Conservation (phyloP, 1,139 yeast genomes). For the Williopsis jadinii region DNA sequence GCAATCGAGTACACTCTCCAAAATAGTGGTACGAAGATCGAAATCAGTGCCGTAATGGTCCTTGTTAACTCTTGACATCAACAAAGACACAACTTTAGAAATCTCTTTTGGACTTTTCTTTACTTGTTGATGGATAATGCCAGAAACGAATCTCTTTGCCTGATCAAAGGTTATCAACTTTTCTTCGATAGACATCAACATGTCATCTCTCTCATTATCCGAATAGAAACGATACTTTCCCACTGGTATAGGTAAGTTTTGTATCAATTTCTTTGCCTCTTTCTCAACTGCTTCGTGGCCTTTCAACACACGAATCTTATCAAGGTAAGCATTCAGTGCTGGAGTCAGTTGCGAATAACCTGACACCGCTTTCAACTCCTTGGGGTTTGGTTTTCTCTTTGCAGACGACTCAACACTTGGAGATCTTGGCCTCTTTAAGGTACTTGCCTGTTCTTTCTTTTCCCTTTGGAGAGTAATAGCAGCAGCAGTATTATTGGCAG, state of each 20-base stretch:
- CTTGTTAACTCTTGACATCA: conserved; percentile 1
- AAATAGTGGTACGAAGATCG: conserved; percentile 4
- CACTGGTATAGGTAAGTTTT: neutral
- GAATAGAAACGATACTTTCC: neutral
- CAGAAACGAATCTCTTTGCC: conserved; percentile 3
- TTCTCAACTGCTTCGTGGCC: neutral
- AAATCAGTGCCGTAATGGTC: conserved; percentile 2
- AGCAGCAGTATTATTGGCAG: neutral
- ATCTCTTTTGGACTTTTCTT: neutral
- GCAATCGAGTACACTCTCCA: neutral
- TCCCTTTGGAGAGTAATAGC: neutral
- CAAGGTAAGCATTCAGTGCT: neutral
- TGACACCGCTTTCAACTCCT: neutral
- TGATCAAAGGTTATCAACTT: neutral
- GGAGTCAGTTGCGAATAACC: neutral
- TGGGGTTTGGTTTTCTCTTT: too few species aligned
- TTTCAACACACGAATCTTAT: conserved; percentile 1
- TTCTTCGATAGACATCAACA: neutral
- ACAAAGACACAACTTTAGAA: neutral
- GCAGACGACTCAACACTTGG: too few species aligned
- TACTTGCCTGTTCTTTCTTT: neutral
- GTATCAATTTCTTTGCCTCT: conserved; percentile 1
- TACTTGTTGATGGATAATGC: conserved; percentile 1
- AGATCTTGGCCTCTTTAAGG: too few species aligned
- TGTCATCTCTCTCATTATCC: neutral